A percentile compares a stretch with the other conserved stretches of the same genome.
Conservation (phyloP, 805 yeast species). For the Priceomyces medius region DNA sequence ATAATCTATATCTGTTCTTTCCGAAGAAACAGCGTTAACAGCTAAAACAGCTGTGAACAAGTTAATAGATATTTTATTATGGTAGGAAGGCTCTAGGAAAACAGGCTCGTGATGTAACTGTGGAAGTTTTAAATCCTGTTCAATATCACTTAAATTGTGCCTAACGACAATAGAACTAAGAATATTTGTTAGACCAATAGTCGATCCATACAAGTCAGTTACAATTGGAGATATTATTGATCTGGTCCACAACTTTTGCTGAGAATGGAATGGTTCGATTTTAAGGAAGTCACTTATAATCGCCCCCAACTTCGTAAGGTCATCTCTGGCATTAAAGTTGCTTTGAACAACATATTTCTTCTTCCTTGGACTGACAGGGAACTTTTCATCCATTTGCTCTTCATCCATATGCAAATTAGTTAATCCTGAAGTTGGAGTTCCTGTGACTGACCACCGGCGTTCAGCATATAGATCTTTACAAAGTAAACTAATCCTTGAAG, state of each 20-base stretch:
- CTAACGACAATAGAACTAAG: conserved; percentile 53
- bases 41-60: conserved; percentile 67
- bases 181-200: conserved; percentile 39
- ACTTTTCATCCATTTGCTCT: conserved; percentile 12
- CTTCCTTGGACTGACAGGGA: conserved; percentile 14
- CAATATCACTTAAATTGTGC: conserved; percentile 55
- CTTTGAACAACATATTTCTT: conserved; percentile 47
- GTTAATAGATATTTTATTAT: conserved; percentile 60
- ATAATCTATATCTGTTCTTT: conserved; percentile 62
- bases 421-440: conserved; percentile 73
- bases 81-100: conserved; percentile 59
- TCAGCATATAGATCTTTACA: conserved; percentile 54
- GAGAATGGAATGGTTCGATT: conserved; percentile 56
- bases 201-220: conserved; percentile 39
- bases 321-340: conserved; percentile 52
- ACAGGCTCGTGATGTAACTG: conserved; percentile 58
- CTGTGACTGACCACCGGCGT: conserved; percentile 72
- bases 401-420: conserved; percentile 55
- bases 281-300: conserved; percentile 53
- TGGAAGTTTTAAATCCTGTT: conserved; percentile 55
- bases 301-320: conserved; percentile 52
- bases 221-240: conserved; percentile 50
- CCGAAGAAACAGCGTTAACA: conserved; percentile 72
- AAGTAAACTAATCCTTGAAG: conserved; percentile 48
- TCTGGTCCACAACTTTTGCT: conserved; percentile 47